Base-by-base conservation (phyloP, 345 rosid genomes). In the Pugionium cornutum region DNA sequence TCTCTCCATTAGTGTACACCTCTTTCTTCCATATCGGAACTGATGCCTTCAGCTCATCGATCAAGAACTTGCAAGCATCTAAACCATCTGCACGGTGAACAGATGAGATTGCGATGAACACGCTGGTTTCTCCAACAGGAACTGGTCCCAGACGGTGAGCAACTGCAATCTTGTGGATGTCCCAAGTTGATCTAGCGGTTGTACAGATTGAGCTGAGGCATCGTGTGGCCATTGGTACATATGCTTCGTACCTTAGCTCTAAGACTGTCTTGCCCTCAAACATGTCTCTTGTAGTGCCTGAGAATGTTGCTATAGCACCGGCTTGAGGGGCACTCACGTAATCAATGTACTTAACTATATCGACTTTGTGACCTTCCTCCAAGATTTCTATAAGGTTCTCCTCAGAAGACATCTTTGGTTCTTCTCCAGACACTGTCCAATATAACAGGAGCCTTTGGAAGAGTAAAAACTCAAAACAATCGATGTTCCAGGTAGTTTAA, bases 21-120 rank as follows among this genome's bases (percentile, higher is more conserved):
- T 94, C 97, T 73, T 94, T 88, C 86, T 94, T 94, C 96, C 96
- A 94, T 39, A 88, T 85, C 1, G 96, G 96, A 60, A 90, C 96
- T 3, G 95, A 70, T 3, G 96, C 97, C 78, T 94, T 90, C 37
- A 94, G 40, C 76, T 90, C 97, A 1, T 86, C 91, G 9, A 86
- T 90, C 74, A 87, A 35, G 74, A 84, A 94, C 75, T 87, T 82
- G 69, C 96, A 90, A 41, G 95, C 96, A 37, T 90, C 92, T 32
- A 94, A 77, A 2, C 91, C 86, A 83, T 88, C 99, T 0, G 54
- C 86, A 41, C 92, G 83, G 77, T 88, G 99, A 76, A 83, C 88
- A 18, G 96, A 76, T 0, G 99, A 90, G 11, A 88, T 95, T 0
- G 92, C 91, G 26, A 94, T 67, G 69, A 94, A 85, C 27, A 90